Evolutionary conservation across 148 eudicot genomes (phyloP), one percentile per base, ranked within the genome.

Genomic region (Cornus kousa): DNA sequence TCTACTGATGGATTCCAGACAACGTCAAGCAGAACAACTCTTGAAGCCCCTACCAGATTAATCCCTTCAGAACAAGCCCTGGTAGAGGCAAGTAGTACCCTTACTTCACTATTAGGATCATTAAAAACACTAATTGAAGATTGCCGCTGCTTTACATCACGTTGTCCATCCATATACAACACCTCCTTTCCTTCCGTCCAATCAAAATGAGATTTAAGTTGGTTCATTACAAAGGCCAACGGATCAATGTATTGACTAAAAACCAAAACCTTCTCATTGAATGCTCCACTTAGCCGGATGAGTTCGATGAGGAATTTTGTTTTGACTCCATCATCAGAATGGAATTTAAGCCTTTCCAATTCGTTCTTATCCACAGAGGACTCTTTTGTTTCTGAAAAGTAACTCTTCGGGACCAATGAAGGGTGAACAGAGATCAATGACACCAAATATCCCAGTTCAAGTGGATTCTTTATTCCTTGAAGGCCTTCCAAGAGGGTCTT

Each of bases 1-100:
- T 88, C 97, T 0, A 91, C 93, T 0, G 93, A 83, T 0, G 97
- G 98, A 74, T 95, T 95, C 97, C 98, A 95, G 4, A 81, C 87
- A 23, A 91, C 94, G 70, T 91, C 97, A 0, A 95, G 86, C 69
- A 93, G 74, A 57, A 91, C 91, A 2, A 95, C 93, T 79, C 97
- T 89, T 0, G 97, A 93, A 19, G 97, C 97, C 66, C 98, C 98
- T 6, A 93, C 87, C 0, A 95, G 80, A 74, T 83, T 86, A 35
- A 95, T 93, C 33, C 97, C 98, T 70, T 95, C 98, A 31, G 88
- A 88, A 43, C 96, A 93, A 32, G 93, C 91, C 83, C 67, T 91
- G 19, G 85, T 87, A 1, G 97, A 93, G 35, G 98, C 99, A n/a
- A 96, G 87, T 77, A 93, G 76, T n/a, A 92, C 93, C 28, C 77